phyloP scores from a whole-genome alignment of 1,284 basidiomycete genomes.

The Ganoderma resinaceum region DNA sequence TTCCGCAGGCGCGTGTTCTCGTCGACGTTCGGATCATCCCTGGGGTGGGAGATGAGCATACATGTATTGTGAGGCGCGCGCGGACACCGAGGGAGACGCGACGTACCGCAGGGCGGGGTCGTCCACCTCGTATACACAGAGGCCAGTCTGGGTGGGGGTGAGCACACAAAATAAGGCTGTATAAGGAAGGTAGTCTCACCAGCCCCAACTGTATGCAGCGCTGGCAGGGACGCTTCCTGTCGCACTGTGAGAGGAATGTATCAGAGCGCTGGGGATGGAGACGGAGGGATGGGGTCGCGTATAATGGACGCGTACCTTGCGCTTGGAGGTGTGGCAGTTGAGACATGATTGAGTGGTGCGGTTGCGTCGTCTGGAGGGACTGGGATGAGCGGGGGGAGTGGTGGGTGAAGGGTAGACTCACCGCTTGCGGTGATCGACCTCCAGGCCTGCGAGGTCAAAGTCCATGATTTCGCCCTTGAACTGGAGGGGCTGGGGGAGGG shows the following conservation, averaged over 20 bases:
- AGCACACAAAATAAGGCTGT: conserved; percentile 28
- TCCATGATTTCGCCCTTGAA: conserved; percentile 74
- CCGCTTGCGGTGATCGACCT: conserved; percentile 65
- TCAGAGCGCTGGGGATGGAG: background rate
- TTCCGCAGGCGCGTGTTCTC: conserved; percentile 84
- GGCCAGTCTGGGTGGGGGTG: conserved; percentile 67
- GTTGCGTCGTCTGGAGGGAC: conserved; percentile 70
- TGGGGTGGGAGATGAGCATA: conserved; percentile 40
- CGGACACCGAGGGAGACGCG: conserved; percentile 16
- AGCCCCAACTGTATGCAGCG: conserved; percentile 84
- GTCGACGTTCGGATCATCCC: conserved; percentile 84
- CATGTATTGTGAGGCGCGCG: conserved; percentile 22
- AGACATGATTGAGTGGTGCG: conserved; percentile 89
- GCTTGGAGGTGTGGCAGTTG: conserved; percentile 92
- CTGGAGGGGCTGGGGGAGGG: conserved; percentile 47
- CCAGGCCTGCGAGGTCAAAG: conserved; percentile 65
- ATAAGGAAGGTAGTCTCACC: conserved; percentile 47
- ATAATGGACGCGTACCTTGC: conserved; percentile 66
- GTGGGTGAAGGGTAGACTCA: conserved; percentile 25
- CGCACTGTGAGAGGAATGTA: conserved; percentile 58
- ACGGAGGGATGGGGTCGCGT: background rate
- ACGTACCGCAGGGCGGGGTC: conserved; percentile 81
- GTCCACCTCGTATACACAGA: conserved; percentile 92
- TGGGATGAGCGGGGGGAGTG: conserved; percentile 6
- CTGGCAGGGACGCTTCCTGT: conserved; percentile 85